Conservation (phyloP, 164 flowering plant species). For the Vitis rupestris region DNA sequence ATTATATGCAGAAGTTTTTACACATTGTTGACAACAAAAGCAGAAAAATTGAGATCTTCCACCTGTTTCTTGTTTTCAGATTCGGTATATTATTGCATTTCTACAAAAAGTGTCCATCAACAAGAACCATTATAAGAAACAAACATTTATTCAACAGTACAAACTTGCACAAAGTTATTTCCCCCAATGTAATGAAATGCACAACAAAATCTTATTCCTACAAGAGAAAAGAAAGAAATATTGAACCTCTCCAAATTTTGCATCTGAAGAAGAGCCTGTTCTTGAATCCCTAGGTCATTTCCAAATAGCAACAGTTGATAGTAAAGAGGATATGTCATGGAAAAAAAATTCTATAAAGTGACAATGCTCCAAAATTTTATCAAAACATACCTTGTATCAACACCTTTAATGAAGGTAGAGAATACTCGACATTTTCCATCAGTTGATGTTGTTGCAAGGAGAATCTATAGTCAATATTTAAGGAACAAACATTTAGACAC, state of each 20-base stretch:
- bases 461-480: conserved; percentile 42
- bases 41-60: not conserved
- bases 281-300: conserved; percentile 58
- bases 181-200: not conserved
- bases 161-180: not conserved
- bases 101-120: not conserved
- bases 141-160: not conserved
- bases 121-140: not conserved
- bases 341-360: not conserved
- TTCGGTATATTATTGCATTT: not conserved
- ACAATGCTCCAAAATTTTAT: not conserved
- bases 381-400: conserved; percentile 67
- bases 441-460: conserved; percentile 95
- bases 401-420: conserved; percentile 95
- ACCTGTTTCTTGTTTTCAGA: not conserved
- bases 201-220: not conserved
- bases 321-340: not conserved
- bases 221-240: conserved; percentile 4
- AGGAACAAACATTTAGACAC: conserved; percentile 7
- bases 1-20: too few relatives aligned
- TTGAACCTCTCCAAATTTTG: conserved; percentile 97
- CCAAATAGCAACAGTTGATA: conserved; percentile 10
- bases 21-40: too few relatives aligned
- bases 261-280: conserved; percentile 52
- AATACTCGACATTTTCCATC: conserved; percentile 98